These are phyloP conservation scores for Candida orba DNA, from an alignment of 805 yeast genomes.

Conservation along the genomic window DNA sequence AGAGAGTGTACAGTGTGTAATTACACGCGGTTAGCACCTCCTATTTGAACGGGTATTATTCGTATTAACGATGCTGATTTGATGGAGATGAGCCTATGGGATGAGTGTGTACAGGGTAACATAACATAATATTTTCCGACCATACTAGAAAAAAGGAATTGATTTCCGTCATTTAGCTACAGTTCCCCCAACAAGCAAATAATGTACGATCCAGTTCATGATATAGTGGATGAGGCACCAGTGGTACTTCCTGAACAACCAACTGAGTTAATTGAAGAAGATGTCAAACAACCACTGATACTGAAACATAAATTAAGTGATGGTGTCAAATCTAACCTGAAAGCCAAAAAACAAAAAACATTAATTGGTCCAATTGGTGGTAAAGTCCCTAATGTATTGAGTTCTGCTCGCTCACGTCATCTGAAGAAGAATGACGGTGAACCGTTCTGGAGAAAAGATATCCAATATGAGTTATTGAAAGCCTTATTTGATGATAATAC, in stretches of 20 bases:
- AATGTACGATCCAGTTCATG: slow-evolving; percentile 2
- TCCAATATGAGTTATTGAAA: slow-evolving; percentile 73
- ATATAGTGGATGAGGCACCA: background rate
- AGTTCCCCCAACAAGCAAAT: too few relatives aligned
- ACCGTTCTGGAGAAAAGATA: slow-evolving; percentile 82
- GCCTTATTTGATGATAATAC: slow-evolving; percentile 56
- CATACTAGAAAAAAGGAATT: too few relatives aligned
- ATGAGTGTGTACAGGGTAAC: too few relatives aligned
- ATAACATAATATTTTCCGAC: too few relatives aligned
- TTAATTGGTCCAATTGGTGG: slow-evolving; percentile 6
- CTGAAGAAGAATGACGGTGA: slow-evolving; percentile 88
- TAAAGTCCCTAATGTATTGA: slow-evolving; percentile 13
- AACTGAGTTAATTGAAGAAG: background rate
- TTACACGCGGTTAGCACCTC: too few relatives aligned
- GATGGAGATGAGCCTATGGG: too few relatives aligned
- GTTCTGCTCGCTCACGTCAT: slow-evolving; percentile 40
- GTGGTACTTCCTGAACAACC: background rate
- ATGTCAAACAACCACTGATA: slow-evolving; percentile 1
- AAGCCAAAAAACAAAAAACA: slow-evolving; percentile 3
- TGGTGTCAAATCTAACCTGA: background rate
- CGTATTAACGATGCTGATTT: too few relatives aligned
- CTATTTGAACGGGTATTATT: too few relatives aligned
- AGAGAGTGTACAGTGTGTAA: too few relatives aligned
- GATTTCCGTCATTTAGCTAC: too few relatives aligned
- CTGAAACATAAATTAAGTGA: slow-evolving; percentile 5